Conservation (phyloP, 2,329 filamentous ascomycete genomes). For the Remersonia thermophila region DNA sequence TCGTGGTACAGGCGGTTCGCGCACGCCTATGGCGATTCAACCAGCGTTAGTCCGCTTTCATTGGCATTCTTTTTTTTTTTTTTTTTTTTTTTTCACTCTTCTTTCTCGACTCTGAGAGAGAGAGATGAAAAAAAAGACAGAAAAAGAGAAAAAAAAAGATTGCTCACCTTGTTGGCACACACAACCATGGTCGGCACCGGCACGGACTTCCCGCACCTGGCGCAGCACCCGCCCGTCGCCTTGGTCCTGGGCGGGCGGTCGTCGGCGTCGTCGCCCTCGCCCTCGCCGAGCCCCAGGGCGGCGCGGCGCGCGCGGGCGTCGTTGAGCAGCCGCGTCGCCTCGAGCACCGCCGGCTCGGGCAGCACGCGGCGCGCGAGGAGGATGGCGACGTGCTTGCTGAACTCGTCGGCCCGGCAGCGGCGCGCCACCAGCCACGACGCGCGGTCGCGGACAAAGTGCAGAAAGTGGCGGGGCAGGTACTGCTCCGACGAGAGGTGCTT, state of each 20-base stretch:
- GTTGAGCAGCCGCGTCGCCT: constrained; percentile 32
- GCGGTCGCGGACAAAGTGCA: constrained; percentile 39
- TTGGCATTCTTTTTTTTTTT: too few species aligned
- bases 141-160: constrained; percentile 2
- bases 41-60: too few species aligned
- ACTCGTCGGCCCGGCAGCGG: constrained; percentile 38
- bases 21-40: constrained; percentile 34
- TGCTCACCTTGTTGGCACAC: constrained; percentile 37
- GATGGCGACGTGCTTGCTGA: constrained; percentile 41
- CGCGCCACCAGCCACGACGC: constrained; percentile 39
- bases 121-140: constrained; percentile 4
- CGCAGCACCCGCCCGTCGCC: constrained; percentile 29
- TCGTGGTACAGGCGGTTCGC: constrained; percentile 35
- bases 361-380: constrained; percentile 38
- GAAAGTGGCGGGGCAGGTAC: constrained; percentile 39
- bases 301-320: constrained; percentile 20
- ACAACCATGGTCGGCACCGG: constrained; percentile 35
- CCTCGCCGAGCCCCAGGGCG: constrained; percentile 7
- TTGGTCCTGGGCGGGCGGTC: constrained; percentile 24
- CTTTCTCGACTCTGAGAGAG: not conserved
- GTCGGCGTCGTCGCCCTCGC: not conserved
- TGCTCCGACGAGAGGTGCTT: constrained; percentile 39
- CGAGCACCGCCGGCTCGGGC: constrained; percentile 30
- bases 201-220: constrained; percentile 35
- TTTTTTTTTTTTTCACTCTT: too few species aligned